Base-by-base conservation (phyloP, 2,329 filamentous ascomycete genomes). In the Capronia americana region DNA sequence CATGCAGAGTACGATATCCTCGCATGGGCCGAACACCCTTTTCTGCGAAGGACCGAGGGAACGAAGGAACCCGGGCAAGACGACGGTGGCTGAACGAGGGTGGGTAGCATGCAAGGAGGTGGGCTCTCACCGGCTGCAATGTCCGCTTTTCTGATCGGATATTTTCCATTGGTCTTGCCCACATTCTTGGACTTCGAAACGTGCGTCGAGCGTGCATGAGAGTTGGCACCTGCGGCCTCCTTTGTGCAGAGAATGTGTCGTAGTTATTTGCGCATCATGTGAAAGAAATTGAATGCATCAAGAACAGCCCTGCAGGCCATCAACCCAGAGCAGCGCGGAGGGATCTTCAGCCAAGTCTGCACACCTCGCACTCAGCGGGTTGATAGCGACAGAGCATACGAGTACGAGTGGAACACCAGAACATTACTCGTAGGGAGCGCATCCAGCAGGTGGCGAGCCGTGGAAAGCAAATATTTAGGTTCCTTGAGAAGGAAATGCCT, bases 1-100 rank as follows among this genome's bases (percentile, higher is more conserved):
- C 48, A 54, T 41, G 58, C 58, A 61, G 58, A 44, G 50, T 50
- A 54, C 32, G 28, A 61, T 61, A 50, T 53, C 34, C 58, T 26
- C 20, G 28, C 48, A 61, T 50, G 57, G 46, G 58, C 20, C 44
- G 41, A 20, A 53, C 58, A 61, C 50, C 30, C 48, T 55, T 28
- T 55, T 55, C 14, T 44, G 17, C 38, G 14, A 44, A 44, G 38
- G 38, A 44, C 17, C 38, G 38, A n/a, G 38, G 38, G 38, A 44
- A 28, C 12, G 20, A 51, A 28, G 48, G 14, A 23, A 51, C 11
- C 23, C 48, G 23, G 48, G 48, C 20, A 51, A 28, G 48, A 23
- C 11, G 23, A 24, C 48, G 48, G 48, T 51, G 48, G 48, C 23
- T 51, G 48, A 51, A 56, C 20, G 53, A 28, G 53, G 12, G 53